Evolutionary conservation across 495 filamentous ascomycete genomes (phyloP), one percentile per base, ranked within the genome.

Genomic region (Penicillium ucsense): DNA sequence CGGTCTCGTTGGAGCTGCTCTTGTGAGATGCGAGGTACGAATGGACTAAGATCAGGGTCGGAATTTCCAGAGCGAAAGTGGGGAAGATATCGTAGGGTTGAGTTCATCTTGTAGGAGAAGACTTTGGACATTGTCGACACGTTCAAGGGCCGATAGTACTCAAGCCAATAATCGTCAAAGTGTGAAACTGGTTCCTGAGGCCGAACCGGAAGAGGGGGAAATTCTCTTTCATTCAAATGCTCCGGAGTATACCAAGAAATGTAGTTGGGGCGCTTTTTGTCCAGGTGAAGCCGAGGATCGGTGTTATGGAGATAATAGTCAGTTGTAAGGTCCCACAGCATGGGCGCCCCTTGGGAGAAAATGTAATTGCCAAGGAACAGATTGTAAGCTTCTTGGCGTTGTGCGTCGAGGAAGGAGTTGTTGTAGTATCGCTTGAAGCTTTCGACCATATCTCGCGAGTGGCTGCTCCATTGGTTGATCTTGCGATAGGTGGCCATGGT

Each of bases 361-460:
- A 88, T 92, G 65, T 97, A 98, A 58, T 97, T 96, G 5, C 92
- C 92, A 9, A 98, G 81, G 56, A 98, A 98, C 20, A 98, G 79
- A 50, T 98, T 98, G 62, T 97, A 97, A 0, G 94, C 92, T 61
- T 98, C 92, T 67, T 98, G 92, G 37, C 92, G 81, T 60, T 97
- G 92, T 12, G 86, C 86, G 63, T 98, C 92, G 6, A 97, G 75
- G 66, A 98, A 98, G 0, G 90, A 95, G 63, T 98, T 98, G 64
- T 97, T 94, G 68, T 98, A 98, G 68, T 97, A 98, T 31, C 92
- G 82, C 62, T 97, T 98, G 73, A 98, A 96, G 63, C 88, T 94
- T 65, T 98, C 92, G 7, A 98, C 88, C 92, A 98, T 98, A 63
- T 98, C 92, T 38, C 92, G 78, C 5, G 92, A 95, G 57, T 94